Percentiles rank a stretch among this genome's conserved stretches.
phyloP scores from a whole-genome alignment of 805 yeast species.

The Ogataea parapolymorpha region DNA sequence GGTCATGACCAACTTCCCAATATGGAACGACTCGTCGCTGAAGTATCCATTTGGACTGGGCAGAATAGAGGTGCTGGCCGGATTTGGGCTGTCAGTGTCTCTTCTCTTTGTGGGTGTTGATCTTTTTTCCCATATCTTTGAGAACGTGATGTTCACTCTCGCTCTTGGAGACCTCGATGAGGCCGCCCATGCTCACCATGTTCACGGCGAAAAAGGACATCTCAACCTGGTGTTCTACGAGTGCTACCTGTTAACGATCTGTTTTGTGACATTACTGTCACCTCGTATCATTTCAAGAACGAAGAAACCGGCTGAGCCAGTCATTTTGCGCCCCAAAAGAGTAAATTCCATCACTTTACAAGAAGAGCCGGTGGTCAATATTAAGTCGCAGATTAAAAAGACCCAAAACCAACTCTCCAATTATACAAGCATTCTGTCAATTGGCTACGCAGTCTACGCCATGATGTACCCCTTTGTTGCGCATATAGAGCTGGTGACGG shows the following conservation, averaged over 20 bases:
- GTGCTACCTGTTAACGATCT: slow-evolving; percentile 22
- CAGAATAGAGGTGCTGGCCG: slow-evolving; percentile 82
- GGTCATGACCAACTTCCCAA: slow-evolving; percentile 85
- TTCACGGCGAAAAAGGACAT: slow-evolving; percentile 21
- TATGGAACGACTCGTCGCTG: slow-evolving; percentile 80
- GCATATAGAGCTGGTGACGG: slow-evolving; percentile 19
- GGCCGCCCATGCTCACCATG: slow-evolving; percentile 29
- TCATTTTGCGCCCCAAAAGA: slow-evolving; percentile 20
- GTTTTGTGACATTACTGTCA: slow-evolving; percentile 33
- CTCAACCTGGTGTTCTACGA: slow-evolving; percentile 32
- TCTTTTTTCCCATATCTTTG: slow-evolving; percentile 79
- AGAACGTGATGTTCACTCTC: slow-evolving; percentile 56
- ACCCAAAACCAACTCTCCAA: slow-evolving; percentile 25
- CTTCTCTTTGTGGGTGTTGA: slow-evolving; percentile 90
- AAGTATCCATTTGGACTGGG: slow-evolving; percentile 91
- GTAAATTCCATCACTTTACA: slow-evolving; percentile 26
- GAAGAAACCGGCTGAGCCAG: slow-evolving; percentile 5
- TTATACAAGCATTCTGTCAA: slow-evolving; percentile 46
- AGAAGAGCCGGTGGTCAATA: slow-evolving; percentile 21
- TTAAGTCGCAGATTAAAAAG: slow-evolving; percentile 9
- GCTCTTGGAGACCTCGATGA: slow-evolving; percentile 32
- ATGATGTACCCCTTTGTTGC: slow-evolving; percentile 29
- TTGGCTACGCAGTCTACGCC: slow-evolving; percentile 30
- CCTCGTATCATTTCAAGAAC: slow-evolving; percentile 24
- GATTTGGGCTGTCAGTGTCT: slow-evolving; percentile 82